A percentile compares a stretch with the other conserved stretches of the same genome.
These are phyloP conservation scores for Setomelanomma holmii DNA, from an alignment of 2,329 filamentous ascomycete species.

Conservation along the genomic window DNA sequence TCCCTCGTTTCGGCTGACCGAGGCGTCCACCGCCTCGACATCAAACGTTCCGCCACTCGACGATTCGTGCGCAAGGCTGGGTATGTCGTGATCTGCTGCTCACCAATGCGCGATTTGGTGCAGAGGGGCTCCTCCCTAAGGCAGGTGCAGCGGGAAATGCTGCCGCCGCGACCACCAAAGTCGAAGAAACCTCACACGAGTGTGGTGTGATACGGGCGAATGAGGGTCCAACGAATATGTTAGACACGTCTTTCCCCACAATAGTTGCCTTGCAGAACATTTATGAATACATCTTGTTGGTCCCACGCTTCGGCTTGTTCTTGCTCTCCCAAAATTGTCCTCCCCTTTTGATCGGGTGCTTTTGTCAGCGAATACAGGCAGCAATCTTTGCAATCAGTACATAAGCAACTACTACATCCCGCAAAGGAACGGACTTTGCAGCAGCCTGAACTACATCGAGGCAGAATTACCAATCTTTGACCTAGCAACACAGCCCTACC, in stretches of 20 bases:
- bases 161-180: slow-evolving; percentile 6
- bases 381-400: background rate
- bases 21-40: background rate
- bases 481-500: background rate
- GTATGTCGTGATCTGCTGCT: slow-evolving; percentile 28
- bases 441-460: background rate
- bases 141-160: background rate
- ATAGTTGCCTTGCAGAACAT: no score
- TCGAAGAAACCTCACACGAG: slow-evolving; percentile 20
- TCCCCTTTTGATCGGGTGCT: background rate
- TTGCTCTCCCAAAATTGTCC: background rate
- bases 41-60: slow-evolving; percentile 2
- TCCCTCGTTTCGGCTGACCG: slow-evolving; percentile 14
- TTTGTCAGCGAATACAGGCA: background rate
- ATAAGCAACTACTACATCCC: background rate
- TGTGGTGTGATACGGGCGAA: slow-evolving; percentile 30
- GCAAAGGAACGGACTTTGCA: background rate
- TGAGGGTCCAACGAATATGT: background rate
- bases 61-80: slow-evolving; percentile 12
- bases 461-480: slow-evolving; percentile 4
- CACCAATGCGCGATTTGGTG: slow-evolving; percentile 12
- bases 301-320: background rate
- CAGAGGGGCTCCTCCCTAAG: background rate
- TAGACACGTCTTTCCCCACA: slow-evolving; percentile 5
- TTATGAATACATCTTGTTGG: no score